Evolutionary conservation across 2,329 filamentous ascomycete species (phyloP), one percentile per base, ranked within the genome.

Genomic region (Aspergillus sp.): DNA sequence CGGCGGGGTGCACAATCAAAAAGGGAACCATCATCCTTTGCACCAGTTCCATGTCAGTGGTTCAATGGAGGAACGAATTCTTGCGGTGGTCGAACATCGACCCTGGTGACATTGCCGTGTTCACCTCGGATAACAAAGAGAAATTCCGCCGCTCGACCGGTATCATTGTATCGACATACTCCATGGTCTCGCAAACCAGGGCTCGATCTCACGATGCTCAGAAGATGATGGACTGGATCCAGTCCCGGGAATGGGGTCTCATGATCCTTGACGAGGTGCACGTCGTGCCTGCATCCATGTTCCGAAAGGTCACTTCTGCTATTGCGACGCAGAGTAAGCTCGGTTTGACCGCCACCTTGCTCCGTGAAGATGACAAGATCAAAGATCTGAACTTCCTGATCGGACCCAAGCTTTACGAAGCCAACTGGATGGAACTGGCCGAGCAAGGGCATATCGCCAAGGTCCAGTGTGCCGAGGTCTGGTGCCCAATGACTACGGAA

Each of bases 1-100:
- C 95, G 20, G 95, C 95, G 47, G 95, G 93, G 20, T 98, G 95
- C 77, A 98, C 95, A 4, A 94, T 99, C 77, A 96, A 96, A 76
- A 99, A 98, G 79, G 93, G 93, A 11, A 88, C 93, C 22, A 94
- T 99, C 58, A 92, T 99, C 7, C 86, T 99, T 20, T 96, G 92
- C 78, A 99, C 95, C 2, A 96, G 92, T 72, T 94, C 92, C 56
- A 99, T 99, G 94, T 97, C 92, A 6, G 95, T 96, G 6, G 90
- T 96, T 20, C 95, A 99, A 75, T 99, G 95, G 95, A 85, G 92
- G 60, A 89, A 95, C 61, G 95, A 99, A 72, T 99, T 99, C 72
- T 80, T 98, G 64, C 96, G 97, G 69, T 99, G 95, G 95, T 97
- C 93, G n/a, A 98, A 98, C 71, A 96, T 96, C 62, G 90, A 93